These are phyloP conservation scores for Lepidium africanum DNA, from an alignment of 345 rosid genomes.

Conservation along the genomic window DNA sequence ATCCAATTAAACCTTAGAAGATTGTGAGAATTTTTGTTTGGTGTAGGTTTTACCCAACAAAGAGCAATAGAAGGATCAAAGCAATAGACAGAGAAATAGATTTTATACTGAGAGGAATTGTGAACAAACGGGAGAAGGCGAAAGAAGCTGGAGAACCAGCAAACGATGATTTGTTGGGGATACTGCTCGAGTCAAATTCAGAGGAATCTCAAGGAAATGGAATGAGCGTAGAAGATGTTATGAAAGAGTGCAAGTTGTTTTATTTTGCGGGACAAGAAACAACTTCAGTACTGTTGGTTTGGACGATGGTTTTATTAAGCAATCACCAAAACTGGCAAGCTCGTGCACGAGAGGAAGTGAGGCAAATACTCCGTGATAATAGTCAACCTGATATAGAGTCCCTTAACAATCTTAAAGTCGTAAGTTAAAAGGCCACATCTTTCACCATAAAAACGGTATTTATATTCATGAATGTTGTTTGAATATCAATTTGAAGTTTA, in stretches of 20 bases:
- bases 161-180: constrained; percentile 36
- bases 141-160: constrained; percentile 25
- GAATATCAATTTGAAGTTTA: not conserved
- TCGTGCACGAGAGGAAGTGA: constrained; percentile 31
- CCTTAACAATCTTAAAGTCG: constrained; percentile 28
- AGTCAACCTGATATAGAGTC: constrained; percentile 22
- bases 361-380: constrained; percentile 15
- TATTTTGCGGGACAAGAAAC: constrained; percentile 35
- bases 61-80: constrained; percentile 33
- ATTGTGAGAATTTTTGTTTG: not conserved
- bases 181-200: constrained; percentile 36
- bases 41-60: constrained; percentile 42
- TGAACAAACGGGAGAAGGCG: constrained; percentile 34
- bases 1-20: not conserved
- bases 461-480: not conserved
- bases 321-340: constrained; percentile 32
- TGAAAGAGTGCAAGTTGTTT: constrained; percentile 31
- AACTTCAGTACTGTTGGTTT: constrained; percentile 30
- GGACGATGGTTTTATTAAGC: constrained; percentile 32
- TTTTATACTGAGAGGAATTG: constrained; percentile 21
- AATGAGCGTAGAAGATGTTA: constrained; percentile 35
- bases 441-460: not conserved
- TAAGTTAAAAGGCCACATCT: not conserved
- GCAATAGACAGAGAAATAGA: constrained; percentile 29
- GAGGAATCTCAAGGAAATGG: constrained; percentile 33